phyloP scores from a whole-genome alignment of 306 rosid genomes.

The Pueraria montana region DNA sequence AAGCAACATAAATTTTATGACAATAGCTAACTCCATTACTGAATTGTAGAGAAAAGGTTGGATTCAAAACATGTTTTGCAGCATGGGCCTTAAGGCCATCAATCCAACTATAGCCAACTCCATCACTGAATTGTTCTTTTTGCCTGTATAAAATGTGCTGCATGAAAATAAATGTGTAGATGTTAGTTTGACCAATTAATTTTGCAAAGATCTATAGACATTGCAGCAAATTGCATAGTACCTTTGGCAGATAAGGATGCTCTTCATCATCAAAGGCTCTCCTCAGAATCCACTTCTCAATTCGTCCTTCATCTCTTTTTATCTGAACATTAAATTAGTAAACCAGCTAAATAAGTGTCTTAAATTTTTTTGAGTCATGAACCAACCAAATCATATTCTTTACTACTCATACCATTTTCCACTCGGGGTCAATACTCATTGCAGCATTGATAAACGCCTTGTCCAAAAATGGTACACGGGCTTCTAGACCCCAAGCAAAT shows the following conservation, averaged over 20 bases:
- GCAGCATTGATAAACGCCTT: conserved; percentile 82
- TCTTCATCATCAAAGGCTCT: conserved; percentile 95
- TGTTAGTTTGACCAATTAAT: conserved; percentile 34
- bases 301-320: conserved; percentile 74
- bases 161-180: conserved; percentile 42
- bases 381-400: conserved; percentile 16
- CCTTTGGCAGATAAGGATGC: conserved; percentile 95
- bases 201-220: not conserved
- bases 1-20: conserved; percentile 26
- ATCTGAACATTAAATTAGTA: conserved; percentile 60
- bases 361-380: conserved; percentile 10
- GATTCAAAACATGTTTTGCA: conserved; percentile 72
- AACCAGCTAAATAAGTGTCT: conserved; percentile 8
- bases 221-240: conserved; percentile 37
- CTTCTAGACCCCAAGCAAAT: conserved; percentile 98
- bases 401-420: conserved; percentile 67
- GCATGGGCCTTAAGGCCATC: conserved; percentile 96
- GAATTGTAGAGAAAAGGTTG: not conserved
- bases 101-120: conserved; percentile 98
- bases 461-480: conserved; percentile 93
- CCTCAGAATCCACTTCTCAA: conserved; percentile 92
- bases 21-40: not conserved
- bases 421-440: conserved; percentile 87
- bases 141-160: conserved; percentile 95
- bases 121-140: conserved; percentile 97